A percentile compares a stretch with the other conserved stretches of the same genome.
Conservation (phyloP, 2,329 filamentous ascomycete genomes). For the Dothideomycetidae sp. region DNA sequence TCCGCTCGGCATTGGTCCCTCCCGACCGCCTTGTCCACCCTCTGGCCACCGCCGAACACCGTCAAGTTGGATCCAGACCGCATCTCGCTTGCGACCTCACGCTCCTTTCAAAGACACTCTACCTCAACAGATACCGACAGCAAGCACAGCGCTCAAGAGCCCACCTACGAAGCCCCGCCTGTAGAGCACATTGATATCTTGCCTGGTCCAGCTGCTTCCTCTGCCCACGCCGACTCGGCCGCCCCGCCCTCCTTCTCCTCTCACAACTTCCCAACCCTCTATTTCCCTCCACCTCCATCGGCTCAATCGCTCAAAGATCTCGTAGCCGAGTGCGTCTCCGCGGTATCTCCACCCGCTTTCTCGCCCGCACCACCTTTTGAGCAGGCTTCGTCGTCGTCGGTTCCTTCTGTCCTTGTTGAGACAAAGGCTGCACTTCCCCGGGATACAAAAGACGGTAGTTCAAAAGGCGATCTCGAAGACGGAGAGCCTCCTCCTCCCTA, state of each 20-base stretch:
- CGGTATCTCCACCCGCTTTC: slow-evolving; percentile 33
- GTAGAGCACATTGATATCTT: slow-evolving; percentile 3
- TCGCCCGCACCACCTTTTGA: slow-evolving; percentile 37
- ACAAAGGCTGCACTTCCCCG: slow-evolving; percentile 73
- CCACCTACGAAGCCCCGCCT: slow-evolving; percentile 5
- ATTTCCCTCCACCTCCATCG: slow-evolving; percentile 37
- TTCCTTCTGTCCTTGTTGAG: slow-evolving; percentile 43
- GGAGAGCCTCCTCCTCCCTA: slow-evolving; percentile 91
- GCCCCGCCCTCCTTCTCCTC: slow-evolving; percentile 50
- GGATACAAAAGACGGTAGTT: slow-evolving; percentile 64
- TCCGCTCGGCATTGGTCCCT: background rate
- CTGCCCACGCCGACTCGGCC: slow-evolving; percentile 38
- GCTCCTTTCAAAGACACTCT: slow-evolving; percentile 12
- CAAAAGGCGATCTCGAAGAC: slow-evolving; percentile 61
- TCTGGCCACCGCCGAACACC: slow-evolving; percentile 4
- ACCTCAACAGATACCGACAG: slow-evolving; percentile 9
- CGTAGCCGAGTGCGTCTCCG: slow-evolving; percentile 21
- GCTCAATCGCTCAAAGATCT: slow-evolving; percentile 34
- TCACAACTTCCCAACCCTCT: slow-evolving; percentile 48
- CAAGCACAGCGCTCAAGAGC: slow-evolving; percentile 2
- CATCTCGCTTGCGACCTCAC: slow-evolving; percentile 12
- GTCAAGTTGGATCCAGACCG: slow-evolving; percentile 13
- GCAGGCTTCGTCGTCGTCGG: slow-evolving; percentile 32
- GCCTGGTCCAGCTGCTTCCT: slow-evolving; percentile 18
- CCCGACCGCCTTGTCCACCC: background rate